Percentiles rank a stretch among this genome's conserved stretches.
phyloP scores from a whole-genome alignment of 176 grass and related monocot species.

The Lolium rigidum region DNA sequence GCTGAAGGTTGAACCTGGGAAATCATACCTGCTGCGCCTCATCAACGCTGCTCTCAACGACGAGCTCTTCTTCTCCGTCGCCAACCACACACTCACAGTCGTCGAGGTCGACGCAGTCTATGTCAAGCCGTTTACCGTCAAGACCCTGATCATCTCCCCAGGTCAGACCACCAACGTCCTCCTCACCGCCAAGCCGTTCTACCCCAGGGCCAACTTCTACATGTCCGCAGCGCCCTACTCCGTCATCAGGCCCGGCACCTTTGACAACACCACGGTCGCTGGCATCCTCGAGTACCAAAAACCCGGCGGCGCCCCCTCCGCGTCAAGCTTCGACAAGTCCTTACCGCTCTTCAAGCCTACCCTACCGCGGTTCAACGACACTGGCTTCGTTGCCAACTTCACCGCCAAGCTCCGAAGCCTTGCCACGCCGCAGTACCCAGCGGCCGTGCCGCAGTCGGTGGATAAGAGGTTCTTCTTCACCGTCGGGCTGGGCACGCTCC shows the following conservation, averaged over 20 bases:
- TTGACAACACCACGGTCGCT: conserved; percentile 57
- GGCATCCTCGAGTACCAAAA: conserved; percentile 60
- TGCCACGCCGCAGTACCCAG: conserved; percentile 47
- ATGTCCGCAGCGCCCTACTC: conserved; percentile 48
- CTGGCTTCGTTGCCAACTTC: conserved; percentile 53
- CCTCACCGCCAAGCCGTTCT: conserved; percentile 49
- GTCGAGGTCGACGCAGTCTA: conserved; percentile 76
- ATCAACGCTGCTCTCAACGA: conserved; percentile 72
- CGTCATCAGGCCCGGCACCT: conserved; percentile 36
- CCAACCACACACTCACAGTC: conserved; percentile 62
- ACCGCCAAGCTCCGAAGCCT: conserved; percentile 61
- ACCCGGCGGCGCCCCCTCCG: neutral
- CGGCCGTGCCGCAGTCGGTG: conserved; percentile 49
- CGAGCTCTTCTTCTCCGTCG: conserved; percentile 80
- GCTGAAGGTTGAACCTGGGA: conserved; percentile 57
- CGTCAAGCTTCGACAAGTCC: conserved; percentile 32
- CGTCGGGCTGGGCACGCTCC: conserved; percentile 55
- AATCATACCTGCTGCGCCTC: conserved; percentile 69
- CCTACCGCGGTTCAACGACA: conserved; percentile 47
- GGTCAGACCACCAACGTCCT: conserved; percentile 81
- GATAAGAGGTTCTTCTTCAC: conserved; percentile 66
- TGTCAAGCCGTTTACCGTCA: conserved; percentile 59
- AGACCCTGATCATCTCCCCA: conserved; percentile 55
- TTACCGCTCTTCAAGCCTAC: conserved; percentile 50
- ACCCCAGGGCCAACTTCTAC: conserved; percentile 50